Evolutionary conservation across 1,284 basidiomycete genomes (phyloP).

Genomic region (Peniophora sp.): DNA sequence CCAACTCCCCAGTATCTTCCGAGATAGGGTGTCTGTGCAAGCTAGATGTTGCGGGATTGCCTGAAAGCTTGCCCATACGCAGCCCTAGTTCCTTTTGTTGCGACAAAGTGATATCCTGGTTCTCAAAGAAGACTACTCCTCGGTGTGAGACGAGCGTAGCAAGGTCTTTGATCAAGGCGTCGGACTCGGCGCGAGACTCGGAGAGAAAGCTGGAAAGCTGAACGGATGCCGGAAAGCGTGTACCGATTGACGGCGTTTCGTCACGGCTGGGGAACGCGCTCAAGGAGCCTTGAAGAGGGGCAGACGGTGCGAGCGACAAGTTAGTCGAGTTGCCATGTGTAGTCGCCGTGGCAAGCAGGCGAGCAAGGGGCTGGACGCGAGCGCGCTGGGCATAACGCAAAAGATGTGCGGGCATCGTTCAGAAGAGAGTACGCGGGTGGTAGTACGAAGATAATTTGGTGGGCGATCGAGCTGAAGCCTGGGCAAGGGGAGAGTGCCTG

Average conservation of each 20-base stretch:
- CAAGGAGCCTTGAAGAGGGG: not conserved
- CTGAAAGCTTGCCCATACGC: constrained; percentile 46
- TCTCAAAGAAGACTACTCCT: constrained; percentile 67
- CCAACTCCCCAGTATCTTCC: constrained; percentile 38
- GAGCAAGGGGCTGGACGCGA: too few relatives aligned
- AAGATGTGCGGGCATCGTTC: too few relatives aligned
- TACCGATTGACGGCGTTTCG: constrained; percentile 29
- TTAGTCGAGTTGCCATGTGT: too few relatives aligned
- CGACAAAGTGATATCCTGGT: constrained; percentile 38
- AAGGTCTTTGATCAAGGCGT: constrained; percentile 36
- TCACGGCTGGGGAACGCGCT: constrained; percentile 6
- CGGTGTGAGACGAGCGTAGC: constrained; percentile 57
- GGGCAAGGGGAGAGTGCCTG: too few relatives aligned
- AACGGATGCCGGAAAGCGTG: constrained; percentile 27
- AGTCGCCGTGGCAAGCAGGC: too few relatives aligned
- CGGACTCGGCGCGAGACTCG: constrained; percentile 25
- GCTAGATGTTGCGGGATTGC: constrained; percentile 43
- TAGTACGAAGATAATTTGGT: too few relatives aligned
- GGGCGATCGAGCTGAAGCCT: too few relatives aligned
- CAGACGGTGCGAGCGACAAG: too few relatives aligned
- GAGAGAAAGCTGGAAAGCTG: constrained; percentile 31
- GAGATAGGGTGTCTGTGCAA: constrained; percentile 65
- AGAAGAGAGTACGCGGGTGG: too few relatives aligned
- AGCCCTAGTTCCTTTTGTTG: constrained; percentile 38
- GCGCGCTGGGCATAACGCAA: too few relatives aligned